phyloP scores from a whole-genome alignment of 2,329 filamentous ascomycete species.

The Magnaporthiopsis rhizophila region DNA sequence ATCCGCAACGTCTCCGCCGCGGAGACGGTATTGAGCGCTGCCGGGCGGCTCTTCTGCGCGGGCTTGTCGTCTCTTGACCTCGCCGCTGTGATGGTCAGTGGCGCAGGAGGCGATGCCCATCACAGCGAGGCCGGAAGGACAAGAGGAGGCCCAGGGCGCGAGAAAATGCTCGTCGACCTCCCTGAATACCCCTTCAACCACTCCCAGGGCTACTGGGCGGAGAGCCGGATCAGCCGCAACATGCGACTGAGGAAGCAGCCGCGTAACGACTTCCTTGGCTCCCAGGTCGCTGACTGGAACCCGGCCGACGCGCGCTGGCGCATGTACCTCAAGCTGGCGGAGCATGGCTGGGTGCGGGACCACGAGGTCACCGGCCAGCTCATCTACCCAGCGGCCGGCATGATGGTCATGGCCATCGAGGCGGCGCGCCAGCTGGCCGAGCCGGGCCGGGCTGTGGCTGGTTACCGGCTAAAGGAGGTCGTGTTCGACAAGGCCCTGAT shows the following conservation, averaged over 20 bases:
- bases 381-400: slow-evolving; percentile 5
- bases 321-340: slow-evolving; percentile 21
- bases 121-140: background rate
- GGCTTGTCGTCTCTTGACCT: slow-evolving; percentile 9
- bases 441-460: background rate
- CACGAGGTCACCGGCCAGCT: slow-evolving; percentile 20
- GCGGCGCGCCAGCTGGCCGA: slow-evolving; percentile 19
- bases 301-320: slow-evolving; percentile 7
- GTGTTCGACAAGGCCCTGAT: slow-evolving; percentile 11
- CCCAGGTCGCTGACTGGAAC: slow-evolving; percentile 6
- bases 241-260: background rate
- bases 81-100: background rate
- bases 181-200: slow-evolving; percentile 37
- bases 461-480: slow-evolving; percentile 12
- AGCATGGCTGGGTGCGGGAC: slow-evolving; percentile 21
- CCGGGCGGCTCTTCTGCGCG: slow-evolving; percentile 12
- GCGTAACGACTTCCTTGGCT: slow-evolving; percentile 1
- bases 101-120: background rate
- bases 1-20: slow-evolving; percentile 12
- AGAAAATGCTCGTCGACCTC: slow-evolving; percentile 28
- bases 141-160: background rate
- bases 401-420: slow-evolving; percentile 8
- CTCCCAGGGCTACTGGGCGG: slow-evolving; percentile 19
- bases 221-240: slow-evolving; percentile 5
- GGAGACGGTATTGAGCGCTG: slow-evolving; percentile 13